These are phyloP conservation scores for Dactylellina drechsleri DNA, from an alignment of 2,329 filamentous ascomycete species.

Conservation along the genomic window DNA sequence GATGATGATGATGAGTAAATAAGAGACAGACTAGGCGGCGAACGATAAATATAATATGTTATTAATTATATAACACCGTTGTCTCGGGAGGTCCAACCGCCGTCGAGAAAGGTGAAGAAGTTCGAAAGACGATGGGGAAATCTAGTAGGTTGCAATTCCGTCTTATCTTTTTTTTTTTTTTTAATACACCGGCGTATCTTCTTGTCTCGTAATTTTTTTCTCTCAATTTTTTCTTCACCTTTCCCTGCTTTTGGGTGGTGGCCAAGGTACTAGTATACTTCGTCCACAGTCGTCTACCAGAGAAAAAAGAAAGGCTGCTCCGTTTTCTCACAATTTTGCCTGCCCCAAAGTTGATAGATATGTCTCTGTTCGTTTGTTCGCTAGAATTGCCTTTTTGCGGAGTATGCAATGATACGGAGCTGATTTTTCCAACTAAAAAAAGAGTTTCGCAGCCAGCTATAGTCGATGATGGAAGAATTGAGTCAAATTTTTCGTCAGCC, in stretches of 20 bases:
- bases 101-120: slow-evolving; percentile 10
- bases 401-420: slow-evolving; percentile 22
- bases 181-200: slow-evolving; percentile 1
- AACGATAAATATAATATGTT: not conserved
- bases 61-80: slow-evolving; percentile 21
- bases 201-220: not conserved
- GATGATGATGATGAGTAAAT: not conserved
- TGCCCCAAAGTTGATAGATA: slow-evolving; percentile 51
- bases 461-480: too few relatives aligned
- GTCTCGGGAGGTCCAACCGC: slow-evolving; percentile 43
- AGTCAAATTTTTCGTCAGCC: too few relatives aligned
- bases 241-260: slow-evolving; percentile 16
- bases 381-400: slow-evolving; percentile 54
- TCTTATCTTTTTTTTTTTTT: slow-evolving; percentile 12
- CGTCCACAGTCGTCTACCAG: slow-evolving; percentile 32
- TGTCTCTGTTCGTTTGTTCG: slow-evolving; percentile 44
- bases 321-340: slow-evolving; percentile 52
- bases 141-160: too few relatives aligned
- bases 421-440: slow-evolving; percentile 14
- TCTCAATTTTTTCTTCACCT: slow-evolving; percentile 10
- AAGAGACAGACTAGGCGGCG: slow-evolving; percentile 6
- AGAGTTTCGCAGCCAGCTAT: not conserved
- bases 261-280: slow-evolving; percentile 2
- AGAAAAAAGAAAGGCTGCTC: slow-evolving; percentile 5
- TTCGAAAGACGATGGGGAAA: not conserved